These are phyloP conservation scores for Rhypophila decipiens DNA, from an alignment of 495 filamentous ascomycete genomes.

Conservation along the genomic window DNA sequence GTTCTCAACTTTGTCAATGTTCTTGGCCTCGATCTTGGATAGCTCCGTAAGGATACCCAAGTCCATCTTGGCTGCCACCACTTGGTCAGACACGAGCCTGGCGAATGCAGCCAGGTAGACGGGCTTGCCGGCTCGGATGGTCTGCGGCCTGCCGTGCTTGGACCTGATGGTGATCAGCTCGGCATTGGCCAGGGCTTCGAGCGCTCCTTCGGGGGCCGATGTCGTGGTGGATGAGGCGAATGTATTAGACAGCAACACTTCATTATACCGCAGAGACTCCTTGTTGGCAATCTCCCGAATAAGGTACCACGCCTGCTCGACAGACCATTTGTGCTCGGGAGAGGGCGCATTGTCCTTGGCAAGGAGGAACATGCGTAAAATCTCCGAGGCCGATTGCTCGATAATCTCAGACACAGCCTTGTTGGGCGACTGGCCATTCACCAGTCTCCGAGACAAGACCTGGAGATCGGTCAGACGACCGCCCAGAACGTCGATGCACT, in stretches of 20 bases:
- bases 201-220: conserved; percentile 44
- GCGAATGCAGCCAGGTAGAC: conserved; percentile 82
- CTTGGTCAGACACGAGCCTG: conserved; percentile 61
- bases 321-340: conserved; percentile 59
- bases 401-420: conserved; percentile 87
- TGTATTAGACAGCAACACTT: conserved; percentile 66
- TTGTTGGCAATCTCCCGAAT: conserved; percentile 63
- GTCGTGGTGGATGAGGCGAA: conserved; percentile 51
- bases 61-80: conserved; percentile 69
- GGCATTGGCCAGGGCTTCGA: conserved; percentile 76
- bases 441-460: conserved; percentile 83
- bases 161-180: conserved; percentile 81
- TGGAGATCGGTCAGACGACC: conserved; percentile 92
- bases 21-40: conserved; percentile 63
- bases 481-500: conserved; percentile 73
- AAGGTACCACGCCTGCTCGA: conserved; percentile 84
- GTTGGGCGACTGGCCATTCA: conserved; percentile 77
- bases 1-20: conserved; percentile 69
- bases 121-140: conserved; percentile 74
- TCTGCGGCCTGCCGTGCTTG: conserved; percentile 64
- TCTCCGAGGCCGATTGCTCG: conserved; percentile 78
- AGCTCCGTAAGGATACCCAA: conserved; percentile 59
- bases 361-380: conserved; percentile 87
- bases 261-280: conserved; percentile 68
- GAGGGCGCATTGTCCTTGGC: conserved; percentile 29